Evolutionary conservation across 768 basidiomycete genomes (phyloP), one percentile per base, ranked within the genome.

Genomic region (Amanita phalloides): DNA sequence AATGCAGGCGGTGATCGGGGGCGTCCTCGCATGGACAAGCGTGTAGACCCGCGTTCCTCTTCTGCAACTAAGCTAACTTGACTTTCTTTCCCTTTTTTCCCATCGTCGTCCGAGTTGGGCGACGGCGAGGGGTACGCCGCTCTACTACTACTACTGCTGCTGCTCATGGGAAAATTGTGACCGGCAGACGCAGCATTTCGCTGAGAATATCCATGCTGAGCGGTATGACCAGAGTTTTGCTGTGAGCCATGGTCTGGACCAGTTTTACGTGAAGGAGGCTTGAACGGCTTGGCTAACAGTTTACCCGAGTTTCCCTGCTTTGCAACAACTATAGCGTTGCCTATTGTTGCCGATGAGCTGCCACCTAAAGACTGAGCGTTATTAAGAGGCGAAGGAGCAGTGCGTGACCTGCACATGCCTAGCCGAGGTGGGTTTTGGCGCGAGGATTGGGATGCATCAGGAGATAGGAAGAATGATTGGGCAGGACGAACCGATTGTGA

Each of bases 371-470:
- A 35, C 20, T 36, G 32, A n/a, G 28, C 17, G 28, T 38, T 14
- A n/a, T 33, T 33, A 11, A 33, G 10, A 28, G 37, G 37, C 17
- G 28, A 28, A 14, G 48, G 48, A 28, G 37, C 48, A 9, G 38
- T 49, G 35, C 48, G 48, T 14, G 48, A 39, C n/a, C 48, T 49
- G 23, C 36, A 23, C 48, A 49, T 49, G 17, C 48, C 48, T 14
- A 49, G 28, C 9, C 23, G 48, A 25, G 48, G 36, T n/a, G 23
- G 37, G 4, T 17, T 23, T 49, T 30, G 48, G 1, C 23, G 38
- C 14, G 37, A 41, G 2, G 23, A 39, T 41, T 49, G 48, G 20
- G 25, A 26, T n/a, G 38, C 23, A 41, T 41, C 25, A 13, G 33
- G 33, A 21, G 33, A 9, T 13, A 21, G 46, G 2, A 21, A 17